Conservation (phyloP, 2,329 filamentous ascomycete species). For the Sodiomyces alkalinus region DNA sequence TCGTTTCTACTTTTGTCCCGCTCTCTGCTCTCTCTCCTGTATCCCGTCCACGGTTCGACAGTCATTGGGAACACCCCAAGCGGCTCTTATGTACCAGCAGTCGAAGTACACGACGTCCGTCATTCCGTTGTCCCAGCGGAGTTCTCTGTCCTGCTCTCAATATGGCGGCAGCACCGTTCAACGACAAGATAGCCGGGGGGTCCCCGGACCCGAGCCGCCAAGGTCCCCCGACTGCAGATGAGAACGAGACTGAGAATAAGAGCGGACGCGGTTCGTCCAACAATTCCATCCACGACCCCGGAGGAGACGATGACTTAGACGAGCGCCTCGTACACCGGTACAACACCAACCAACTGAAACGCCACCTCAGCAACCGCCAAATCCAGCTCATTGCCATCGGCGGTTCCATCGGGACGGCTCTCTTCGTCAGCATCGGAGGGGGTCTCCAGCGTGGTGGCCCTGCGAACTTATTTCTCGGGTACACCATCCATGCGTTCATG, state of each 20-base stretch:
- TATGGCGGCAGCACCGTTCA: neutral
- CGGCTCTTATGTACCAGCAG: too few relatives aligned
- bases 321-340: slow-evolving; percentile 1
- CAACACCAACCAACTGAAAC: slow-evolving; percentile 10
- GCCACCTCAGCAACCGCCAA: slow-evolving; percentile 36
- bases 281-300: neutral
- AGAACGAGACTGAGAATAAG: slow-evolving; percentile 2
- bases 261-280: too few relatives aligned
- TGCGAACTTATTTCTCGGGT: slow-evolving; percentile 41
- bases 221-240: neutral
- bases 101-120: too few relatives aligned
- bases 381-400: slow-evolving; percentile 45
- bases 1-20: too few relatives aligned
- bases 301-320: slow-evolving; percentile 1
- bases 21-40: too few relatives aligned
- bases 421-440: slow-evolving; percentile 47
- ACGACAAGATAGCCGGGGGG: neutral
- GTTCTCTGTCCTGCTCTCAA: neutral
- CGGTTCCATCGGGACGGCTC: slow-evolving; percentile 40
- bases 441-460: slow-evolving; percentile 31
- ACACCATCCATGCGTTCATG: slow-evolving; percentile 36
- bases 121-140: too few relatives aligned
- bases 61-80: too few relatives aligned
- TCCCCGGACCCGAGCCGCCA: neutral
- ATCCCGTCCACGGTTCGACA: too few relatives aligned